These are phyloP conservation scores for Neofusicoccum sp. DNA, from an alignment of 2,329 filamentous ascomycete species.

Conservation along the genomic window DNA sequence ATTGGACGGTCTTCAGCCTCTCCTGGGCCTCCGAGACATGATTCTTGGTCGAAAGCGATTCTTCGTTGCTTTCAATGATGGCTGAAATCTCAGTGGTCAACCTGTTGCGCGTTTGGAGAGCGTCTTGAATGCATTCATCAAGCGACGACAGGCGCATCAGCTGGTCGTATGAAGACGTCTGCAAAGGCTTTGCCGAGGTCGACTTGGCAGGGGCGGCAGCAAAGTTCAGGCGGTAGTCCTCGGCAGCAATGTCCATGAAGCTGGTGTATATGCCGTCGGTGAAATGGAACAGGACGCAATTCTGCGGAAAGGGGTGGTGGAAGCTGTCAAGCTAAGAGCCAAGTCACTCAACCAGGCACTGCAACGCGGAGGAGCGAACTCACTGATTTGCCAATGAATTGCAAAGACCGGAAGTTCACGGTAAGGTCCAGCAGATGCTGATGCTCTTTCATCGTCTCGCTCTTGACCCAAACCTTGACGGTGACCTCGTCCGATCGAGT, in stretches of 20 bases:
- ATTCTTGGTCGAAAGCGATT: constrained; percentile 38
- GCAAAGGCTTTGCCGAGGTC: constrained; percentile 53
- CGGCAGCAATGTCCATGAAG: constrained; percentile 64
- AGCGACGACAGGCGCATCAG: constrained; percentile 87
- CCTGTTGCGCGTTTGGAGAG: constrained; percentile 72
- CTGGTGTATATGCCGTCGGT: constrained; percentile 84
- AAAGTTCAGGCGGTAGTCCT: constrained; percentile 35
- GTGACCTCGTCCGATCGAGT: constrained; percentile 67
- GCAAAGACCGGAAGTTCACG: constrained; percentile 71
- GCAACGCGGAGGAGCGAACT: constrained; percentile 26
- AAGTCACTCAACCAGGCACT: not conserved
- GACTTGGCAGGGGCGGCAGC: constrained; percentile 38
- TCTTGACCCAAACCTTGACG: constrained; percentile 74
- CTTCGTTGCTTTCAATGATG: constrained; percentile 43
- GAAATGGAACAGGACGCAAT: constrained; percentile 84
- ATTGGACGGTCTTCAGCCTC: constrained; percentile 47
- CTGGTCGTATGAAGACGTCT: constrained; percentile 81
- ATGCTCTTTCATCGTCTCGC: constrained; percentile 55
- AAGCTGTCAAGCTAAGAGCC: constrained; percentile 56
- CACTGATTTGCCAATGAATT: constrained; percentile 72
- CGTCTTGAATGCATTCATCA: constrained; percentile 89
- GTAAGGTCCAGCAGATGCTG: constrained; percentile 72
- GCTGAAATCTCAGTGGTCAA: constrained; percentile 77
- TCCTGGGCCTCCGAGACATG: constrained; percentile 47
- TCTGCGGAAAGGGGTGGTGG: constrained; percentile 73